Evolutionary conservation across 2,329 filamentous ascomycete genomes (phyloP).

Genomic region (Phyllosticta citribraziliensis): DNA sequence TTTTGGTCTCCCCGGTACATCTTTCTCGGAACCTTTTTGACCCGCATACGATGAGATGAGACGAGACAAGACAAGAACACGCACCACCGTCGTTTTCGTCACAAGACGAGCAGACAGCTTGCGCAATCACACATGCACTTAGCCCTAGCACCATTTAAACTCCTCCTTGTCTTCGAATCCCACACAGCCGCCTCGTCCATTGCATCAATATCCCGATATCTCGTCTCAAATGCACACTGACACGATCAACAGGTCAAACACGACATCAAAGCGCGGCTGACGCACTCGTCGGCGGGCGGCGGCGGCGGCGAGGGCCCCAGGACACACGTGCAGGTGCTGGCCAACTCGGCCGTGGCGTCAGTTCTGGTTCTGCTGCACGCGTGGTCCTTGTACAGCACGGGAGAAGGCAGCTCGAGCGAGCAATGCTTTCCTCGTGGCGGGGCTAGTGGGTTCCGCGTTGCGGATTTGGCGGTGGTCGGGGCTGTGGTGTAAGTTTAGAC

Average conservation of each 20-base stretch:
- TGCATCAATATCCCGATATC: background rate
- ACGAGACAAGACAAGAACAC: background rate
- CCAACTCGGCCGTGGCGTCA: conserved; percentile 75
- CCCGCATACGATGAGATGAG: background rate
- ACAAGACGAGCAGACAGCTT: background rate
- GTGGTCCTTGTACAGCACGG: conserved; percentile 26
- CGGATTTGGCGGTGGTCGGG: conserved; percentile 35
- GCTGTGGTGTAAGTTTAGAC: conserved; percentile 29
- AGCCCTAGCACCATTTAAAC: background rate
- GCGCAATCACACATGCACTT: background rate
- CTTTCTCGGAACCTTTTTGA: background rate
- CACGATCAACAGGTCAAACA: conserved; percentile 60
- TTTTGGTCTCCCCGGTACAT: background rate
- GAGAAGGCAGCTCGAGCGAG: conserved; percentile 17
- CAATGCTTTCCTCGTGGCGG: conserved; percentile 31
- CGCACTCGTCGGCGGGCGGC: conserved; percentile 63
- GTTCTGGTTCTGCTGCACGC: conserved; percentile 48
- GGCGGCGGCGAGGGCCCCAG: conserved; percentile 72
- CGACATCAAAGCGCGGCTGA: conserved; percentile 71
- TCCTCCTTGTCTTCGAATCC: background rate
- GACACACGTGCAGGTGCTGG: conserved; percentile 80
- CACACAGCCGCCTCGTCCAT: background rate
- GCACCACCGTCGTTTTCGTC: background rate
- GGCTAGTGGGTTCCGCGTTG: conserved; percentile 6
- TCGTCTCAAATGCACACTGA: background rate